phyloP scores from a whole-genome alignment of 352 stramenopile genomes.

The Pythium scleroteichum region DNA sequence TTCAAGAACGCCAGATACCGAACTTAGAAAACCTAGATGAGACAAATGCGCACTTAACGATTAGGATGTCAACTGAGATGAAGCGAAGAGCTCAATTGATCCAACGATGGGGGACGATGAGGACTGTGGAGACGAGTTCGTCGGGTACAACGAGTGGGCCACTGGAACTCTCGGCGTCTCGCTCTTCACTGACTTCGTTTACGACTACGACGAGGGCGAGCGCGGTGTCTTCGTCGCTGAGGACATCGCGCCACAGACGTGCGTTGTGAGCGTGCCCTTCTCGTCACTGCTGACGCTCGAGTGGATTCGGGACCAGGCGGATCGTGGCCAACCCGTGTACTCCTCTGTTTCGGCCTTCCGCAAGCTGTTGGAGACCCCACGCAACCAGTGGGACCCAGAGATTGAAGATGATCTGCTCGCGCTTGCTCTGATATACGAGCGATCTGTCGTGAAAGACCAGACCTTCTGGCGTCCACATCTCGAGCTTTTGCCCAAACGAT shows the following conservation, averaged over 20 bases:
- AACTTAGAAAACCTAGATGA: not conserved
- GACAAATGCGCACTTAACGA: slow-evolving; percentile 7
- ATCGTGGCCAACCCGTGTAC: slow-evolving; percentile 36
- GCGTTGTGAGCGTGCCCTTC: slow-evolving; percentile 68
- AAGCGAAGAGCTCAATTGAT: slow-evolving; percentile 1
- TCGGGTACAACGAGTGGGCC: slow-evolving; percentile 82
- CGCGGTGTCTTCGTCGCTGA: slow-evolving; percentile 81
- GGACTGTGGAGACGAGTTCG: slow-evolving; percentile 25
- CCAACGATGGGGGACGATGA: slow-evolving; percentile 11
- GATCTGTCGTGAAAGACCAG: slow-evolving; percentile 38
- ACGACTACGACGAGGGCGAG: slow-evolving; percentile 62
- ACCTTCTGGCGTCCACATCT: slow-evolving; percentile 74
- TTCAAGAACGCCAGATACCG: not conserved
- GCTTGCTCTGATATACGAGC: slow-evolving; percentile 73
- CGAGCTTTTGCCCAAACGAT: slow-evolving; percentile 49
- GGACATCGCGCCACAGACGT: slow-evolving; percentile 70
- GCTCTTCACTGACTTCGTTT: slow-evolving; percentile 81
- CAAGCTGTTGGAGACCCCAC: slow-evolving; percentile 27
- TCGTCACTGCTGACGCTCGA: slow-evolving; percentile 56
- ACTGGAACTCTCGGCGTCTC: slow-evolving; percentile 46
- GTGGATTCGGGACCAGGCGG: slow-evolving; percentile 29
- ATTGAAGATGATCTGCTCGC: slow-evolving; percentile 70
- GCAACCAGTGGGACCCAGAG: slow-evolving; percentile 22
- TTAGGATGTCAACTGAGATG: slow-evolving; percentile 28
- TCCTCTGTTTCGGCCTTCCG: slow-evolving; percentile 52